Evolutionary conservation across 768 basidiomycete species (phyloP).

Genomic region (Suillus lakei): DNA sequence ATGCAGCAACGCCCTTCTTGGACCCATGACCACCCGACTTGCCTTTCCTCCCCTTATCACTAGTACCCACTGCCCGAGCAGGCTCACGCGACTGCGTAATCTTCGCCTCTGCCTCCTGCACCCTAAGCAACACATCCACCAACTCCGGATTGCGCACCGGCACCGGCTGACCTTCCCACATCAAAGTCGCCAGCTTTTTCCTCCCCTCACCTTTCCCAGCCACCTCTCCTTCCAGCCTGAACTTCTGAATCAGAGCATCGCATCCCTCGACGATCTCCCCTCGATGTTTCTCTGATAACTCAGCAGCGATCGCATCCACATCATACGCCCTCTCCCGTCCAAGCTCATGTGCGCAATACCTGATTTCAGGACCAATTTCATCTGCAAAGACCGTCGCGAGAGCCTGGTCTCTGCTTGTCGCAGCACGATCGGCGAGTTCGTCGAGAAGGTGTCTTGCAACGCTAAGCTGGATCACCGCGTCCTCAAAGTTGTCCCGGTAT

Average conservation of each 20-base stretch:
- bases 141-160: slow-evolving; percentile 91
- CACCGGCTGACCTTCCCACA: slow-evolving; percentile 84
- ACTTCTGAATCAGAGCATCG: slow-evolving; percentile 54
- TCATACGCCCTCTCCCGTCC: slow-evolving; percentile 82
- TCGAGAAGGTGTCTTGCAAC: slow-evolving; percentile 79
- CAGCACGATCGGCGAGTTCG: slow-evolving; percentile 62
- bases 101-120: slow-evolving; percentile 75
- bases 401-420: slow-evolving; percentile 85
- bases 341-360: slow-evolving; percentile 90
- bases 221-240: slow-evolving; percentile 48
- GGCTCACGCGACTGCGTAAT: slow-evolving; percentile 45
- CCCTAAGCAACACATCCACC: slow-evolving; percentile 82
- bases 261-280: slow-evolving; percentile 68
- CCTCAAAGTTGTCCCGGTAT: slow-evolving; percentile 75
- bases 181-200: slow-evolving; percentile 61
- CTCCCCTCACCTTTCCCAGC: slow-evolving; percentile 44
- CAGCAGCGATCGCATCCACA: slow-evolving; percentile 72
- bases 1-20: slow-evolving; percentile 83
- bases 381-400: slow-evolving; percentile 84
- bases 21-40: slow-evolving; percentile 47
- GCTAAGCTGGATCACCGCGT: slow-evolving; percentile 74
- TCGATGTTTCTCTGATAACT: slow-evolving; percentile 60
- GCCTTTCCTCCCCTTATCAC: slow-evolving; percentile 36
- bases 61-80: slow-evolving; percentile 31
- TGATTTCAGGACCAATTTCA: slow-evolving; percentile 87